Evolutionary conservation across 2,329 filamentous ascomycete species (phyloP), one percentile per base, ranked within the genome.

Genomic region (Iodosphaeria phyllophila): DNA sequence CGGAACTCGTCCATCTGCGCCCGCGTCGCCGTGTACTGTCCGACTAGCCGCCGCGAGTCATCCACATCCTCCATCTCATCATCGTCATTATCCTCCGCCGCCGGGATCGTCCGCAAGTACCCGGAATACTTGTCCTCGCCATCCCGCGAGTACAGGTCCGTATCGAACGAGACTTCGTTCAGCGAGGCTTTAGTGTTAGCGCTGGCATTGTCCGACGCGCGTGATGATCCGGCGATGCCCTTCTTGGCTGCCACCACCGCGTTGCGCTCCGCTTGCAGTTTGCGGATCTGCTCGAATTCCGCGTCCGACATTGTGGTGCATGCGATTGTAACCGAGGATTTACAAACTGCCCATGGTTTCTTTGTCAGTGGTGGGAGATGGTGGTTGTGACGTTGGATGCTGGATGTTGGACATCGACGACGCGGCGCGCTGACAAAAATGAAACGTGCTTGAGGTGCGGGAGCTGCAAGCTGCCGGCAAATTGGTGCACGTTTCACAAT

Each of bases 1-100:
- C 86, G 74, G 52, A 92, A 92, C 52, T 98, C 89, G 46, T 92
- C 80, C 44, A 98, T 84, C 54, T 93, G 82, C 25, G 78, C 73
- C 37, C 70, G 75, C 19, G 83, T 86, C 14, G 89, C 89, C 18
- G 89, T 98, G 53, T 98, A 98, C 51, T 95, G 89, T 34, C 84
- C 86, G 17, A 93, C 75, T 31, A 98, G 60, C 31, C 80, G 70
- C 41, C 76, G 69, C 38, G 78, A 72, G 38, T 58, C 72, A 47
- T 78, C 75, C 29, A 55, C 70, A 48, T 74, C 78, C 24, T 66
- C 66, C 67, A 82, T 80, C 30, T 77, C 74, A 41, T 75, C 73
- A 35, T 84, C 77, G 30, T 82, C 75, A 41, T 82, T 79, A 27
- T 74, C 75, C 43, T 76, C 77, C 39, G 68, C 70, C 28, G 73